A percentile compares a stretch with the other conserved stretches of the same genome.
Conservation (phyloP, 345 rosid species). For the Capsella bursapastoris region DNA sequence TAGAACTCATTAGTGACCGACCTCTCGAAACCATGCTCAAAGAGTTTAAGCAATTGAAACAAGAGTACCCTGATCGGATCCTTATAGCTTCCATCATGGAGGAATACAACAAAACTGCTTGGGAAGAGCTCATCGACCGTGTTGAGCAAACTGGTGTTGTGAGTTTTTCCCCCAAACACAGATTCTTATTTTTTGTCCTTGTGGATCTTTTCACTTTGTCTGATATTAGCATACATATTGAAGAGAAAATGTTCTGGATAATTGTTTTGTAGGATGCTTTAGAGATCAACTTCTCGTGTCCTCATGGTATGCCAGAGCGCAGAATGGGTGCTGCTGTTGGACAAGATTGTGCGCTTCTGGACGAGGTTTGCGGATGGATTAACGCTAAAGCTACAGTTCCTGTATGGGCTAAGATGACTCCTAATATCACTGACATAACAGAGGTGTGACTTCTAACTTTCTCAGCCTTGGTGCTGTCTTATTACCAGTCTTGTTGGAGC, state of each 20-base stretch:
- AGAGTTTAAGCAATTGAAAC: conserved; percentile 81
- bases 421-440: conserved; percentile 93
- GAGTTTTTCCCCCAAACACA: conserved; percentile 41
- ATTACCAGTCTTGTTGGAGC: neutral
- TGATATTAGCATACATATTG: neutral
- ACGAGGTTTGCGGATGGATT: conserved; percentile 94
- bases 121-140: conserved; percentile 97
- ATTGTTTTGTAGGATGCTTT: conserved; percentile 73
- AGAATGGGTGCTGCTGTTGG: conserved; percentile 99
- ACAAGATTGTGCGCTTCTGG: conserved; percentile 81
- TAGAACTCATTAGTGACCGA: conserved; percentile 93
- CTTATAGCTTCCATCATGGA: conserved; percentile 99
- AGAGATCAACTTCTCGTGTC: conserved; percentile 96
- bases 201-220: neutral
- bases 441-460: conserved; percentile 50
- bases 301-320: conserved; percentile 99
- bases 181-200: neutral
- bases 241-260: conserved; percentile 4
- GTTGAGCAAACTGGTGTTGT: conserved; percentile 97
- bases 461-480: neutral
- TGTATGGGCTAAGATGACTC: conserved; percentile 99
- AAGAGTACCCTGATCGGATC: conserved; percentile 87
- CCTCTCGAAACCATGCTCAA: conserved; percentile 95
- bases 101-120: conserved; percentile 82
- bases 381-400: conserved; percentile 96